phyloP scores from a whole-genome alignment of 306 rosid species.

The Trichosanthes truncata region DNA sequence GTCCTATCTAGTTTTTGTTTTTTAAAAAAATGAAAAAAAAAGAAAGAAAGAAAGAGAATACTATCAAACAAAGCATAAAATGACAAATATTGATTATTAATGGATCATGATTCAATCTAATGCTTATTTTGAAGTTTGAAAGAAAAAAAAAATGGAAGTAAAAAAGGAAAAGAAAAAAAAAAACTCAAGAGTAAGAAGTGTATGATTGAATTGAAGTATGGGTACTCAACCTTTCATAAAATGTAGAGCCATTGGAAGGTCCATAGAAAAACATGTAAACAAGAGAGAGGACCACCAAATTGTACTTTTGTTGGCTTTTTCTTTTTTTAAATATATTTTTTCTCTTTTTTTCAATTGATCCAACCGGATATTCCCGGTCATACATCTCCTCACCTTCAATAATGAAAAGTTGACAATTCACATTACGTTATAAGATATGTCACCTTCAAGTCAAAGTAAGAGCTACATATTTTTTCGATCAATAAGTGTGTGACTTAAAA shows the following conservation, averaged over 20 bases:
- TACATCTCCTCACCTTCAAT: background rate
- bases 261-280: background rate
- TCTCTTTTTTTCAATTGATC: slow-evolving; percentile 16
- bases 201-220: background rate
- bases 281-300: background rate
- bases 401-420: slow-evolving; percentile 10
- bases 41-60: too few relatives aligned
- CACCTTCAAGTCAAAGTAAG: background rate
- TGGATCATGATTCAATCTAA: background rate
- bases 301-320: background rate
- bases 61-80: background rate
- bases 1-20: background rate
- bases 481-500: too few relatives aligned
- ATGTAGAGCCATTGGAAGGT: background rate
- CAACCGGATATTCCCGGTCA: slow-evolving; percentile 38
- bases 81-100: background rate
- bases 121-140: background rate
- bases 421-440: background rate
- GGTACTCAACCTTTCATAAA: background rate
- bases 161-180: background rate
- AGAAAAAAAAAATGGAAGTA: background rate
- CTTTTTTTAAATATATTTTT: slow-evolving; percentile 21
- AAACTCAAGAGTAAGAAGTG: background rate
- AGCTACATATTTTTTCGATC: too few relatives aligned
- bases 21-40: too few relatives aligned